Evolutionary conservation across 2,329 filamentous ascomycete species (phyloP), one percentile per base, ranked within the genome.

Genomic region (Cordyceps militaris): DNA sequence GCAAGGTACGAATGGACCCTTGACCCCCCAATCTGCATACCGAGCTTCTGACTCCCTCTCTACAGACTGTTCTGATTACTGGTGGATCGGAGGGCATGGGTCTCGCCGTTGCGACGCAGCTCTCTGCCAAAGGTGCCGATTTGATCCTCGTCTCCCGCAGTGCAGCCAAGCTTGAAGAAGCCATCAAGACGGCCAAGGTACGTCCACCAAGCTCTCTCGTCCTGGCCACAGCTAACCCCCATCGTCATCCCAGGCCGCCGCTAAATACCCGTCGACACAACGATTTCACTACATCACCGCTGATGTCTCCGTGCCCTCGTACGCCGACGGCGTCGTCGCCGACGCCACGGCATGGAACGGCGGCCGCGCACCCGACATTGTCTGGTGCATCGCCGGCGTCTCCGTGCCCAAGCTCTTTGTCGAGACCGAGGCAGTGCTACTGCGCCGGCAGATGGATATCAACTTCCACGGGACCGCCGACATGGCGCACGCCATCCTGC

Each of bases 41-140:
- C 36, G 19, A 50, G 14, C 11, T 38, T 14, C 38, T 43, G 36
- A 57, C 47, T 14, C 7, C 9, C 11, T 43, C 14, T 5, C 6
- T 28, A 10, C 55, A 96, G 91, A 96, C 92, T 2, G 80, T 95
- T 54, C 78, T 97, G 57, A 78, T 99, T 54, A 99, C 94, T 0
- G 94, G 94, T 48, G 91, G 87, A 32, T 97, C 94, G 0, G 89
- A 97, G 68, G 94, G 94, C 59, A 90, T 97, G 87, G 94, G 94
- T 60, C 84, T 86, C 64, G 84, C 84, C 53, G 83, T 86, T 21
- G 91, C 87, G 5, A 79, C 83, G 53, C 80, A 91, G 63, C 83
- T 99, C 46, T 82, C 93, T 3, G 76, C 81, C 51, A 92, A 91
- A 71, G 94, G 94, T 48, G 93, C 94, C 60, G 90, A 91, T 71